Conservation (phyloP, 2,329 filamentous ascomycete genomes). For the Magnaporthiopsis rhizophila region DNA sequence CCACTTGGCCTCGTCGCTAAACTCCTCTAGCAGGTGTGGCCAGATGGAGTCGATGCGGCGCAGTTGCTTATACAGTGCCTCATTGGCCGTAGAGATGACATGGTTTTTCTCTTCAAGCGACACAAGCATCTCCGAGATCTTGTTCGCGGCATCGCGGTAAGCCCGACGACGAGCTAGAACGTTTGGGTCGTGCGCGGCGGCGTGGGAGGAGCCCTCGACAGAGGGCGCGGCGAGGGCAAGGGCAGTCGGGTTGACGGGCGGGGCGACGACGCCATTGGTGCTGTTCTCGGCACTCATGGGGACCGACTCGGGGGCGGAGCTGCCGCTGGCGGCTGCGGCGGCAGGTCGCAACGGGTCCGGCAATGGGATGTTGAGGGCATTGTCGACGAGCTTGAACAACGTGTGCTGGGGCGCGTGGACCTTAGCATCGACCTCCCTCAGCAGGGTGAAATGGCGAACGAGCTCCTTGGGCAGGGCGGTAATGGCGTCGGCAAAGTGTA, state of each 20-base stretch:
- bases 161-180: constrained; percentile 63
- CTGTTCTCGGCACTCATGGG: constrained; percentile 44
- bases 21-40: constrained; percentile 77
- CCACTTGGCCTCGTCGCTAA: constrained; percentile 89
- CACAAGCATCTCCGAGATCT: constrained; percentile 76
- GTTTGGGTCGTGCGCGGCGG: constrained; percentile 42
- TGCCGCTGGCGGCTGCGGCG: constrained; percentile 34
- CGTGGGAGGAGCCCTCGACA: constrained; percentile 16
- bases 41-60: constrained; percentile 79
- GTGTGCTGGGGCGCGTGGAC: constrained; percentile 81
- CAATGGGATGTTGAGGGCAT: constrained; percentile 45
- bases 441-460: constrained; percentile 86
- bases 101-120: constrained; percentile 97
- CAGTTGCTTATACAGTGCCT: constrained; percentile 79
- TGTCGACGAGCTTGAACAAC: constrained; percentile 66
- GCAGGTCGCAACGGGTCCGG: constrained; percentile 34
- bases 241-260: neutral
- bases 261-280: constrained; percentile 23
- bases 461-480: constrained; percentile 90
- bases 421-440: constrained; percentile 98
- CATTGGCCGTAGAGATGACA: constrained; percentile 86
- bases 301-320: constrained; percentile 32
- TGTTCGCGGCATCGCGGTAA: constrained; percentile 69
- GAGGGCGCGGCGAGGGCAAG: constrained; percentile 3
- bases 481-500: constrained; percentile 83